Conservation (phyloP, 2,329 filamentous ascomycete species). For the Pestalotiopsis sp. region DNA sequence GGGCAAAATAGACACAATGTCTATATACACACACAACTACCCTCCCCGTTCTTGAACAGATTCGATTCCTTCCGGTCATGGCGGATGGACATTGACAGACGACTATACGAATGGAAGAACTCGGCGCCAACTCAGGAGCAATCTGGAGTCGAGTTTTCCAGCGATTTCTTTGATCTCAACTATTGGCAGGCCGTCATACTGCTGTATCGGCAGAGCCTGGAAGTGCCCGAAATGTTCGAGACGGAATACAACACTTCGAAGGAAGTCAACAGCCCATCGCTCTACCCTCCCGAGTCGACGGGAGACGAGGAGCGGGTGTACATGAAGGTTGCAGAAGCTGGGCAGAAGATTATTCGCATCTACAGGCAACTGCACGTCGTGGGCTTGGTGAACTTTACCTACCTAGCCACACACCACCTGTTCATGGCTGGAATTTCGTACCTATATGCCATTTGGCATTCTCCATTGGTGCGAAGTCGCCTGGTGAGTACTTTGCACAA, state of each 20-base stretch:
- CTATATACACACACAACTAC: conserved; percentile 76
- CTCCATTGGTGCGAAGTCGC: conserved; percentile 80
- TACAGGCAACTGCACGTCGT: conserved; percentile 88
- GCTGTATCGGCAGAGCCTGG: conserved; percentile 88
- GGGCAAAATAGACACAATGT: conserved; percentile 67
- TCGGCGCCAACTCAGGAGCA: conserved; percentile 75
- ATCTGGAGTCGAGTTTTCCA: conserved; percentile 86
- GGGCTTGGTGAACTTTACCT: conserved; percentile 93
- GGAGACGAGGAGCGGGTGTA: conserved; percentile 92
- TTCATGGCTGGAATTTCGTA: conserved; percentile 98
- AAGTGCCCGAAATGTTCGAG: conserved; percentile 82
- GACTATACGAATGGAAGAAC: conserved; percentile 84
- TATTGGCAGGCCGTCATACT: conserved; percentile 98
- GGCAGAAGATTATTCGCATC: conserved; percentile 86
- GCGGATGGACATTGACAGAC: conserved; percentile 83
- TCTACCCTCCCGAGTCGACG: conserved; percentile 64
- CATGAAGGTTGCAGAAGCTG: conserved; percentile 91
- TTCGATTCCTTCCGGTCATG: conserved; percentile 88
- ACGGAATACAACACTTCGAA: conserved; percentile 71
- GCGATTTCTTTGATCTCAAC: conserved; percentile 89
- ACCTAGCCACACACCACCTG: conserved; percentile 90
- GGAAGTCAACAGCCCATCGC: conserved; percentile 63
- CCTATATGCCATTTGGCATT: conserved; percentile 97
- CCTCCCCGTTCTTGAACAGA: conserved; percentile 80
- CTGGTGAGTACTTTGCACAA: conserved; percentile 65